Base-by-base conservation (phyloP, 345 rosid species). In the Clarkia xantiana region DNA sequence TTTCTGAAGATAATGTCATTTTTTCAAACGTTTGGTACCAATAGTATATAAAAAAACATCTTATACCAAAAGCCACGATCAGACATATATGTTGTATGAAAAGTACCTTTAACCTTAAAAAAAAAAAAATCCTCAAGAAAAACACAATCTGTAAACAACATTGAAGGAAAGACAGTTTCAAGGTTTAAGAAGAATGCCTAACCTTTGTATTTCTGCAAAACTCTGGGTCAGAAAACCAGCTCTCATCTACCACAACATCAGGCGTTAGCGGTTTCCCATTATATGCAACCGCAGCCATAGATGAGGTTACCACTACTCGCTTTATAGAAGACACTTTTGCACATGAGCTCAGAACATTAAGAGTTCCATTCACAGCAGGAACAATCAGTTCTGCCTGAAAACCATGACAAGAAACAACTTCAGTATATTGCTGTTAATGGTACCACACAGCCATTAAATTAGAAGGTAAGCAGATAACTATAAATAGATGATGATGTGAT, bases 281-380 rank as follows among this genome's bases (percentile, higher is more conserved):
- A 67, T 43, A 75, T 56, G 60, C 48, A 56, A 89, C 82, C 2
- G 97, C 87, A 47, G 90, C 95, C 2, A 77, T 53, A 42, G 95
- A 85, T 34, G 97, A 85, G 42, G 97, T 85, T 34, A 89, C 49
- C 59, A 89, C 76, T 49, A 89, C 81, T 25, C 95, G 74, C 67
- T 72, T 80, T 55, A 85, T 58, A 1, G 94, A 85, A 48, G 87
- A 67, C 40, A 57, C 42, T 60, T 80, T 89, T 17, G 73, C 59
- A 64, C 95, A 89, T 0, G 95, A 75, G 14, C 61, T 77, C 42
- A 85, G 77, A 53, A 89, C 94, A 67, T 89, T 89, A 36, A 85
- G 69, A 25, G 97, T 89, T 42, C 95, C 97, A 51, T 78, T 85
- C 53, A 89, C 71, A 0, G 97, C 97, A 61, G 90, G 97, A 60